Percentiles rank a stretch among this genome's conserved stretches.
Conservation (phyloP, 2,329 filamentous ascomycete genomes). For the Akanthomyces lecanii region DNA sequence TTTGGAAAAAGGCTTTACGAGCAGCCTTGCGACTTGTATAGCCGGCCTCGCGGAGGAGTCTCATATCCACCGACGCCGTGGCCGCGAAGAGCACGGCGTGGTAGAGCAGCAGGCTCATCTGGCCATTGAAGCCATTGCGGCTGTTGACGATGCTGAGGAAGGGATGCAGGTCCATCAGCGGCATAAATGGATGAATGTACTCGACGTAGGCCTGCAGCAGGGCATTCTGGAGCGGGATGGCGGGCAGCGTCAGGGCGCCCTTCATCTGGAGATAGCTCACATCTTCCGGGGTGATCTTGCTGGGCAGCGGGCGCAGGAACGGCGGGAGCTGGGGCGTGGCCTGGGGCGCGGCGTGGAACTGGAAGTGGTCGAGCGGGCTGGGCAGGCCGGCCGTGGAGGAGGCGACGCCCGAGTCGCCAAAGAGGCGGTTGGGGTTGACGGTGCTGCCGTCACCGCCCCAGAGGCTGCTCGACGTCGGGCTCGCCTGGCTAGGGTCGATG, state of each 20-base stretch:
- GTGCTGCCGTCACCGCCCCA: conserved; percentile 24
- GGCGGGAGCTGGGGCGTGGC: conserved; percentile 47
- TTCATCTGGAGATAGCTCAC: conserved; percentile 79
- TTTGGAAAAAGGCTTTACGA: conserved; percentile 83
- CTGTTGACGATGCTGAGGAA: conserved; percentile 58
- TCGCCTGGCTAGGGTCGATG: conserved; percentile 11
- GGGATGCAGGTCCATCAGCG: conserved; percentile 67
- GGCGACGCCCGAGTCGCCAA: conserved; percentile 36
- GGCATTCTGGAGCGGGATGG: conserved; percentile 67
- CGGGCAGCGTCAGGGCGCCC: conserved; percentile 76
- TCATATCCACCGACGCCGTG: conserved; percentile 81
- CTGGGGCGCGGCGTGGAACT: conserved; percentile 12
- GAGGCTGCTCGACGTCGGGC: conserved; percentile 19
- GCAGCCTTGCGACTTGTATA: conserved; percentile 75
- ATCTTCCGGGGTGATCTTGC: conserved; percentile 74
- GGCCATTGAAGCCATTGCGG: conserved; percentile 64
- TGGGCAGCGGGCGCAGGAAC: conserved; percentile 76
- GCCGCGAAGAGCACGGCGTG: conserved; percentile 95
- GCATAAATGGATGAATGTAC: conserved; percentile 93
- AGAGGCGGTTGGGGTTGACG: conserved; percentile 32
- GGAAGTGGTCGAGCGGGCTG: conserved; percentile 34
- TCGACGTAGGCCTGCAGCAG: conserved; percentile 79
- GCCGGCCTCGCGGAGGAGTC: conserved; percentile 69
- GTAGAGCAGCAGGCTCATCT: conserved; percentile 80
- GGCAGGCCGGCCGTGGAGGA: conserved; percentile 44